Evolutionary conservation across 805 yeast species (phyloP).

Genomic region (Ogataea trehaloabstinens): DNA sequence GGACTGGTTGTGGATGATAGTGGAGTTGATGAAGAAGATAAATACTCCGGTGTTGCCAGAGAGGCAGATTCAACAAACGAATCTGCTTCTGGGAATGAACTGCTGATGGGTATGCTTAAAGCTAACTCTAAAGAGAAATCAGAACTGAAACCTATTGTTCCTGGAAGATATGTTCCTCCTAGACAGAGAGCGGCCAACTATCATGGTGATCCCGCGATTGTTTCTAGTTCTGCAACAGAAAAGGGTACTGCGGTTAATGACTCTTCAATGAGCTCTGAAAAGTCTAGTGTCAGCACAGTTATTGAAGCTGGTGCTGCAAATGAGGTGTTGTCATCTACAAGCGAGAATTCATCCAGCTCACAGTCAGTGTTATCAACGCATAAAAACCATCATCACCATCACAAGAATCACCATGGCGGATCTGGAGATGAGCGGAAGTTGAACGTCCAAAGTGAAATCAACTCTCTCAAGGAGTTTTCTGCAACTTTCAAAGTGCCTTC

Average conservation of each 20-base stretch:
- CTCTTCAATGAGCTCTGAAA: background rate
- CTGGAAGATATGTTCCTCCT: slow-evolving; percentile 54
- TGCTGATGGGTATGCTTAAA: slow-evolving; percentile 28
- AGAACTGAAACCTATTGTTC: slow-evolving; percentile 24
- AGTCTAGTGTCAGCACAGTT: background rate
- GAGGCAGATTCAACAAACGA: slow-evolving; percentile 23
- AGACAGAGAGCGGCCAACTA: slow-evolving; percentile 50
- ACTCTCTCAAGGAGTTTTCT: slow-evolving; percentile 72
- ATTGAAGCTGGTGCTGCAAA: slow-evolving; percentile 1
- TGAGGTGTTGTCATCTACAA: slow-evolving; percentile 1
- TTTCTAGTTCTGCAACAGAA: slow-evolving; percentile 47
- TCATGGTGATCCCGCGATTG: slow-evolving; percentile 66
- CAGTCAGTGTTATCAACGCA: slow-evolving; percentile 21
- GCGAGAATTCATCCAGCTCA: slow-evolving; percentile 7
- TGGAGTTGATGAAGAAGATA: slow-evolving; percentile 93
- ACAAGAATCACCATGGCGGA: slow-evolving; percentile 8
- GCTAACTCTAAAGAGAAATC: slow-evolving; percentile 19
- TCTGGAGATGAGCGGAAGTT: slow-evolving; percentile 39
- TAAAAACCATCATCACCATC: slow-evolving; percentile 6
- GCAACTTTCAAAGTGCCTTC: slow-evolving; percentile 67
- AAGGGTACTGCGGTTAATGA: slow-evolving; percentile 1
- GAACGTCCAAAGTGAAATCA: slow-evolving; percentile 60
- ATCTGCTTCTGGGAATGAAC: slow-evolving; percentile 21
- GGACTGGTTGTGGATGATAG: slow-evolving; percentile 74
- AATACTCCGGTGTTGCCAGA: slow-evolving; percentile 88